These are phyloP conservation scores for Filobasidium wieringae DNA, from an alignment of 768 basidiomycete genomes.

Conservation along the genomic window DNA sequence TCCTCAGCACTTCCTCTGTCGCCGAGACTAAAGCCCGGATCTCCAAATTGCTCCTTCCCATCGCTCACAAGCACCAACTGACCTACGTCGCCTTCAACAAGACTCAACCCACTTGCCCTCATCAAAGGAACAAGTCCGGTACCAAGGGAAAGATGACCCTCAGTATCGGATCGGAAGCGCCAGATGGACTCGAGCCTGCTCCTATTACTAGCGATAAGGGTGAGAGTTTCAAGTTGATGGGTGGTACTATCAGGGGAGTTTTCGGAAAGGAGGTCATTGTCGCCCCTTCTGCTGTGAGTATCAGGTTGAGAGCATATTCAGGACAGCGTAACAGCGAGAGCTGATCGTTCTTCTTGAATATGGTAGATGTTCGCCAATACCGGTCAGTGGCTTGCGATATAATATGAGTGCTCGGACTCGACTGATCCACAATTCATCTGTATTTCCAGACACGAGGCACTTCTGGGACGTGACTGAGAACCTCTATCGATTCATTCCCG, in stretches of 20 bases:
- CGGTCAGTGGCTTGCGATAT: conserved; percentile 6
- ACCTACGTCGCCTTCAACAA: conserved; percentile 26
- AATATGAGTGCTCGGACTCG: too few species aligned
- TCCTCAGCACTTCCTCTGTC: conserved; percentile 31
- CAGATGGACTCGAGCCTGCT: conserved; percentile 24
- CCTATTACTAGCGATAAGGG: conserved; percentile 27
- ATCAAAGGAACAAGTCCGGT: neutral
- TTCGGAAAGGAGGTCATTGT: conserved; percentile 35
- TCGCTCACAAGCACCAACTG: conserved; percentile 28
- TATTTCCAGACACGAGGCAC: conserved; percentile 10
- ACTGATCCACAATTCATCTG: conserved; percentile 14
- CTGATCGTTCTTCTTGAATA: neutral
- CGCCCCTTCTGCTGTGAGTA: conserved; percentile 21
- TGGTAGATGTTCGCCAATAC: conserved; percentile 34
- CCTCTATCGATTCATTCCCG: conserved; percentile 40
- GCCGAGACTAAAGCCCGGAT: conserved; percentile 30
- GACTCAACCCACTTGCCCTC: neutral
- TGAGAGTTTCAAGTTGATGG: conserved; percentile 31
- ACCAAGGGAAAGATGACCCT: conserved; percentile 23
- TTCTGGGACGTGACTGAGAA: conserved; percentile 35
- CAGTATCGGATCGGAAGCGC: neutral
- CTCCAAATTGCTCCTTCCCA: conserved; percentile 21
- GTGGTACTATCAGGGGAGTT: conserved; percentile 33
- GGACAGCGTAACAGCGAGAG: too few species aligned
- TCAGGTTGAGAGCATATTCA: too few species aligned